Evolutionary conservation across 371 early-diverging fungal species (phyloP).

Genomic region (Gilbertella persicaria): DNA sequence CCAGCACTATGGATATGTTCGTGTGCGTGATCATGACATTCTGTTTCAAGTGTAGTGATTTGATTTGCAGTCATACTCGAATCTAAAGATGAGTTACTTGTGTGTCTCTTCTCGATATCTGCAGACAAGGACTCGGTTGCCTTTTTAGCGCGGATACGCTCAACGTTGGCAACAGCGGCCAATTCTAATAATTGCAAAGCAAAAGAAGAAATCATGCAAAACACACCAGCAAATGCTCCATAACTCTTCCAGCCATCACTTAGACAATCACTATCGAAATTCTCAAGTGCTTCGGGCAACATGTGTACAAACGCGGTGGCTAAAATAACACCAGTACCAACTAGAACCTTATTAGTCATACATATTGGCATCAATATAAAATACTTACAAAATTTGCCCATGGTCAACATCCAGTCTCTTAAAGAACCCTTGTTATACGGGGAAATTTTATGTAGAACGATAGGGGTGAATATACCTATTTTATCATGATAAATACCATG

Average conservation of each 20-base stretch:
- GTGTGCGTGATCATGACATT: slow-evolving; percentile 4
- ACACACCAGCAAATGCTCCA: slow-evolving; percentile 43
- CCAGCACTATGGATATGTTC: slow-evolving; percentile 56
- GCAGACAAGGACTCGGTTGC: slow-evolving; percentile 3
- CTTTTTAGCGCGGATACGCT: slow-evolving; percentile 21
- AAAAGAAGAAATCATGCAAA: slow-evolving; percentile 44
- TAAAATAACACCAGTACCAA: slow-evolving; percentile 82
- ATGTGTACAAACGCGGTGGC: slow-evolving; percentile 82
- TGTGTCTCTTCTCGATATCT: slow-evolving; percentile 20
- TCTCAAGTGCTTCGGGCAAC: slow-evolving; percentile 42
- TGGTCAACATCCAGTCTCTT: slow-evolving; percentile 38
- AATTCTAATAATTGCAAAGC: slow-evolving; percentile 42
- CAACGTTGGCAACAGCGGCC: slow-evolving; percentile 27
- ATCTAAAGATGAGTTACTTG: slow-evolving; percentile 4
- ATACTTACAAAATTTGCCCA: slow-evolving; percentile 51
- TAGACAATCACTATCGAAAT: slow-evolving; percentile 43
- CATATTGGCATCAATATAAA: background rate
- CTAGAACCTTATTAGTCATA: slow-evolving; percentile 8
- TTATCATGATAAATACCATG: background rate
- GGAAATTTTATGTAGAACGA: slow-evolving; percentile 38
- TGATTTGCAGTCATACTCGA: slow-evolving; percentile 12
- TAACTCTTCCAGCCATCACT: slow-evolving; percentile 37
- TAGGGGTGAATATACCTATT: slow-evolving; percentile 45
- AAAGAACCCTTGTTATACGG: slow-evolving; percentile 32
- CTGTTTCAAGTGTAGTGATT: background rate